These are phyloP conservation scores for Sporodiniella umbellata DNA, from an alignment of 371 early-diverging fungal species.

Conservation along the genomic window DNA sequence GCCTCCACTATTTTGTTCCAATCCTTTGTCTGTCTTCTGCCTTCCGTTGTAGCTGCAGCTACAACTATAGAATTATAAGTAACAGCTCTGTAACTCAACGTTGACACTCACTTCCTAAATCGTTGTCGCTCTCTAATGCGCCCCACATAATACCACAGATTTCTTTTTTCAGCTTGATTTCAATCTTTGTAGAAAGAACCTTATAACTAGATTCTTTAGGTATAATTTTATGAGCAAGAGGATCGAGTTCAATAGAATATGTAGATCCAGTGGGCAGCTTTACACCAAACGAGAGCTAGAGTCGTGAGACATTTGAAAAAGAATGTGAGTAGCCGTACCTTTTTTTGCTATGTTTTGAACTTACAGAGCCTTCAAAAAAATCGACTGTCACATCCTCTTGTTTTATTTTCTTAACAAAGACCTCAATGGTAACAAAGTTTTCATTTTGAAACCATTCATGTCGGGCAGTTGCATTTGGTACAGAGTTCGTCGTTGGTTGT, in stretches of 20 bases:
- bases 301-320: background rate
- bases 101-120: slow-evolving; percentile 28
- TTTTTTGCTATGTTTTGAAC: no score
- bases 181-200: slow-evolving; percentile 89
- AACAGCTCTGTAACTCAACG: no score
- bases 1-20: slow-evolving; percentile 79
- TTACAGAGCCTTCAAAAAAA: slow-evolving; percentile 57
- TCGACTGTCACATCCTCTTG: slow-evolving; percentile 64
- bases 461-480: slow-evolving; percentile 23
- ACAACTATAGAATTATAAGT: slow-evolving; percentile 11
- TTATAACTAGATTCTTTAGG: slow-evolving; percentile 68
- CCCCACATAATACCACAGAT: slow-evolving; percentile 74
- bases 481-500: slow-evolving; percentile 6
- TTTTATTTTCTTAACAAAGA: slow-evolving; percentile 88
- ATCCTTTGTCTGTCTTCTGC: slow-evolving; percentile 58
- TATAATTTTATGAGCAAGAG: slow-evolving; percentile 72
- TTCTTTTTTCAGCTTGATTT: slow-evolving; percentile 86
- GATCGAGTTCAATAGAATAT: slow-evolving; percentile 79
- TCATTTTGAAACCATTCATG: slow-evolving; percentile 98
- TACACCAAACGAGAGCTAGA: slow-evolving; percentile 68
- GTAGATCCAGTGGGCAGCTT: slow-evolving; percentile 77
- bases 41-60: slow-evolving; percentile 23
- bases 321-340: no score
- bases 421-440: slow-evolving; percentile 75
- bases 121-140: slow-evolving; percentile 72